Conservation (phyloP, 1,284 basidiomycete species). For the Schizophyllum amplum region DNA sequence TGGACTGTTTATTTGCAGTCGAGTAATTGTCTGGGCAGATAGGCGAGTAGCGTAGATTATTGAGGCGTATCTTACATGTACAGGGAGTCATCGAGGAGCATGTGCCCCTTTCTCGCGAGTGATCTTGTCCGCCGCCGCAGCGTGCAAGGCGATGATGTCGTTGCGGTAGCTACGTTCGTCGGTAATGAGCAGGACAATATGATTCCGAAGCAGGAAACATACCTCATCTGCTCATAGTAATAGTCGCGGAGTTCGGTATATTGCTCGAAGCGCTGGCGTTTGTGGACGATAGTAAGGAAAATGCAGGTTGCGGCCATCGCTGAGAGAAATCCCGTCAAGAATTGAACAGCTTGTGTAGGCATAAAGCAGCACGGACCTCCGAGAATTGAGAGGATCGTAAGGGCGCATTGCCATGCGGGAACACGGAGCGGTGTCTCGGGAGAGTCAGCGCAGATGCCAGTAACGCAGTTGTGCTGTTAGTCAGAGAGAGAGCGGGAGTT, state of each 20-base stretch:
- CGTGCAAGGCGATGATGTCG: conserved; percentile 30
- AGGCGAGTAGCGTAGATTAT: no score
- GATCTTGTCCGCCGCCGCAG: conserved; percentile 19
- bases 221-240: conserved; percentile 50
- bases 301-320: conserved; percentile 35
- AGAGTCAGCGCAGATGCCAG: conserved; percentile 19
- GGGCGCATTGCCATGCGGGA: conserved; percentile 37
- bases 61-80: no score
- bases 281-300: conserved; percentile 40
- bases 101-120: background rate
- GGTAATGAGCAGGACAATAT: background rate
- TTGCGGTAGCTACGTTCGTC: conserved; percentile 16
- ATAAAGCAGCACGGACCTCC: conserved; percentile 26
- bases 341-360: background rate
- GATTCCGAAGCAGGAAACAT: conserved; percentile 8
- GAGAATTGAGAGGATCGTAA: conserved; percentile 29
- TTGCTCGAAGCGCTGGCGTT: conserved; percentile 34
- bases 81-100: background rate
- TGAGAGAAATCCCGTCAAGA: conserved; percentile 13
- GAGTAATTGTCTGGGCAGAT: no score
- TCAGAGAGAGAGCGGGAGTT: background rate
- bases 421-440: conserved; percentile 22
- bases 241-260: conserved; percentile 44
- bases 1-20: no score
- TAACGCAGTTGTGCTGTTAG: conserved; percentile 17